These are phyloP conservation scores for Fusarium acutatum DNA, from an alignment of 2,329 filamentous ascomycete genomes.

Conservation along the genomic window DNA sequence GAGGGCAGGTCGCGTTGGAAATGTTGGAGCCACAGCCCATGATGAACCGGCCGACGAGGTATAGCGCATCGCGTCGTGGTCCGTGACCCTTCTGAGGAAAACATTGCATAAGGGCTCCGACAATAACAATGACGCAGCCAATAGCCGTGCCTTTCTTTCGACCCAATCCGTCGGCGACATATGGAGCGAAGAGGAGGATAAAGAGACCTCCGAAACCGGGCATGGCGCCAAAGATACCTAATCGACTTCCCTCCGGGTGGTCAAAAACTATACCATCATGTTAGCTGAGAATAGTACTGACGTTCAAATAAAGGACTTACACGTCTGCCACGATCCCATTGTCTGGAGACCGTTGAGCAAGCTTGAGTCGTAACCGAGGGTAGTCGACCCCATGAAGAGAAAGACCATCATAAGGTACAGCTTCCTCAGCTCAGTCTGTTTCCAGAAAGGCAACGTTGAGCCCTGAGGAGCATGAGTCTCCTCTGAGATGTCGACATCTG, in stretches of 20 bases:
- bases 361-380: conserved; percentile 32
- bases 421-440: conserved; percentile 36
- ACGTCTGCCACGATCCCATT: conserved; percentile 33
- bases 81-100: conserved; percentile 19
- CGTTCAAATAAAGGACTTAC: not conserved
- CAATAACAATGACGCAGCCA: conserved; percentile 28
- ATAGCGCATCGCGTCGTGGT: conserved; percentile 25
- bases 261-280: conserved; percentile 23
- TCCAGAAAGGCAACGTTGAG: conserved; percentile 32
- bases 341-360: conserved; percentile 35
- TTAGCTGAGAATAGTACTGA: not conserved
- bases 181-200: conserved; percentile 37
- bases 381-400: conserved; percentile 38
- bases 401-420: conserved; percentile 38
- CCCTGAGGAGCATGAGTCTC: conserved; percentile 15
- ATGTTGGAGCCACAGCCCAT: conserved; percentile 39
- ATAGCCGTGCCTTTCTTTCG: conserved; percentile 36
- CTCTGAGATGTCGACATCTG: conserved; percentile 8
- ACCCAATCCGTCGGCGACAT: conserved; percentile 36
- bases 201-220: conserved; percentile 38
- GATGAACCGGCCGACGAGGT: conserved; percentile 34
- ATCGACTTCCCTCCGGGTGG: conserved; percentile 32
- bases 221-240: conserved; percentile 39
- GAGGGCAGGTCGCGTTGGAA: conserved; percentile 35
- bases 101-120: conserved; percentile 35